These are phyloP conservation scores for Alternaria angustiovoidea DNA, from an alignment of 2,329 filamentous ascomycete genomes.

Conservation along the genomic window DNA sequence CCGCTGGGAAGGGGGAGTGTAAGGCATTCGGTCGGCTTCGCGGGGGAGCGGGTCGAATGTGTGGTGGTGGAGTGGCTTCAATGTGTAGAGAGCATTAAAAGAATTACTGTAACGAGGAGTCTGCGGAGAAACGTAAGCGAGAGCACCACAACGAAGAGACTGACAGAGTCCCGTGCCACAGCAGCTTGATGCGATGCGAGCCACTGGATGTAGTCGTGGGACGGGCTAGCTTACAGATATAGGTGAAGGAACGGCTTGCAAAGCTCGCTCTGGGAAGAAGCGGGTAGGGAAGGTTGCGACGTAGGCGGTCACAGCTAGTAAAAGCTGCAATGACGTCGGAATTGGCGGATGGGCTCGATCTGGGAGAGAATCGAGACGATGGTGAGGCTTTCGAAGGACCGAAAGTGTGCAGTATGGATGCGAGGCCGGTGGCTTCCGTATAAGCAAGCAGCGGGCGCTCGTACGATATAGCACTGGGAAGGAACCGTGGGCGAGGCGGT, in stretches of 20 bases:
- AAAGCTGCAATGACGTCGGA: slow-evolving; percentile 49
- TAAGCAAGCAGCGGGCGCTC: slow-evolving; percentile 16
- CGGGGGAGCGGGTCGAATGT: slow-evolving; percentile 45
- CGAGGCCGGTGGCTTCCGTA: slow-evolving; percentile 44
- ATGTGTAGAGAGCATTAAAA: slow-evolving; percentile 55
- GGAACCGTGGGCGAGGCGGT: slow-evolving; percentile 30
- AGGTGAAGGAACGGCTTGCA: slow-evolving; percentile 25
- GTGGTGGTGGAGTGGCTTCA: slow-evolving; percentile 40
- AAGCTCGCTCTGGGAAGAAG: slow-evolving; percentile 23
- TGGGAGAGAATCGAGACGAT: slow-evolving; percentile 18
- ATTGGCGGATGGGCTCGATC: slow-evolving; percentile 22
- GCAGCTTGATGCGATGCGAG: background rate
- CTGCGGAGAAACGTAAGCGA: slow-evolving; percentile 18
- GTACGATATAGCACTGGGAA: slow-evolving; percentile 24
- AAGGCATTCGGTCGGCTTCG: slow-evolving; percentile 74
- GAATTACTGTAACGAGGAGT: slow-evolving; percentile 33
- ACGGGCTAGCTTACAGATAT: slow-evolving; percentile 24
- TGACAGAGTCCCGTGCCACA: background rate
- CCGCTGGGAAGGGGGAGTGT: slow-evolving; percentile 78
- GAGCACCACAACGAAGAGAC: slow-evolving; percentile 3
- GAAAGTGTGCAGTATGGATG: slow-evolving; percentile 22
- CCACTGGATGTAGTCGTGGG: background rate
- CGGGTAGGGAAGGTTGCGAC: slow-evolving; percentile 14
- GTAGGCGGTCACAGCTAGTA: slow-evolving; percentile 34
- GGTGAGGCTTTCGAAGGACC: slow-evolving; percentile 24